Evolutionary conservation across 768 basidiomycete species (phyloP).

Genomic region (Tricholoma hemisulphureum): DNA sequence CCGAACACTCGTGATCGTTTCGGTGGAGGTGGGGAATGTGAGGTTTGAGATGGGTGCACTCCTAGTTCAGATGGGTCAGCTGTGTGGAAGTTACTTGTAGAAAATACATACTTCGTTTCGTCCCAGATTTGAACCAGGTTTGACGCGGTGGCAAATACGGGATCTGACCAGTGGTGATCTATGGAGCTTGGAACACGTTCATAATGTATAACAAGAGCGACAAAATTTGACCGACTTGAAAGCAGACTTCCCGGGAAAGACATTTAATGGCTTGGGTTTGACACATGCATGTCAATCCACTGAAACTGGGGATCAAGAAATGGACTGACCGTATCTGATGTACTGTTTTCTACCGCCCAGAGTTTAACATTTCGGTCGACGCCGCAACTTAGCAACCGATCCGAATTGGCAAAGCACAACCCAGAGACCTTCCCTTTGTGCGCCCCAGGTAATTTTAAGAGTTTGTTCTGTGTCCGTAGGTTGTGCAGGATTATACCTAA

Average conservation of each 20-base stretch:
- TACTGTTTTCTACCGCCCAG: constrained; percentile 54
- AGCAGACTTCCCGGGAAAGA: constrained; percentile 82
- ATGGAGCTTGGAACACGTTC: constrained; percentile 59
- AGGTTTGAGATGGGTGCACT: constrained; percentile 84
- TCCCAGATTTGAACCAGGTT: constrained; percentile 97
- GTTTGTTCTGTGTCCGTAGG: constrained; percentile 54
- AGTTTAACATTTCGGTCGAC: constrained; percentile 81
- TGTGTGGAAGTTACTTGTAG: not conserved
- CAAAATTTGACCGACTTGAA: constrained; percentile 68
- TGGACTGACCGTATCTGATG: constrained; percentile 32
- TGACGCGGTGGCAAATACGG: constrained; percentile 93
- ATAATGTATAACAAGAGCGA: not conserved
- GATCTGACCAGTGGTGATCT: constrained; percentile 87
- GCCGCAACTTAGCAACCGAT: constrained; percentile 73
- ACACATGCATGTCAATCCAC: not conserved
- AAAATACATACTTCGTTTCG: constrained; percentile 75
- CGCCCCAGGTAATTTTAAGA: constrained; percentile 60
- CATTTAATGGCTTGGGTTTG: constrained; percentile 57
- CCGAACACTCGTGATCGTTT: constrained; percentile 83
- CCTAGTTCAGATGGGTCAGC: constrained; percentile 38
- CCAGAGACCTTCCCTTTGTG: constrained; percentile 88
- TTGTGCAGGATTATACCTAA: constrained; percentile 87
- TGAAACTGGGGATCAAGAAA: not conserved
- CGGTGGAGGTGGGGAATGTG: constrained; percentile 81
- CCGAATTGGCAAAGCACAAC: constrained; percentile 65